phyloP scores from a whole-genome alignment of 1,284 basidiomycete species.

The Ustilago xerochloae region DNA sequence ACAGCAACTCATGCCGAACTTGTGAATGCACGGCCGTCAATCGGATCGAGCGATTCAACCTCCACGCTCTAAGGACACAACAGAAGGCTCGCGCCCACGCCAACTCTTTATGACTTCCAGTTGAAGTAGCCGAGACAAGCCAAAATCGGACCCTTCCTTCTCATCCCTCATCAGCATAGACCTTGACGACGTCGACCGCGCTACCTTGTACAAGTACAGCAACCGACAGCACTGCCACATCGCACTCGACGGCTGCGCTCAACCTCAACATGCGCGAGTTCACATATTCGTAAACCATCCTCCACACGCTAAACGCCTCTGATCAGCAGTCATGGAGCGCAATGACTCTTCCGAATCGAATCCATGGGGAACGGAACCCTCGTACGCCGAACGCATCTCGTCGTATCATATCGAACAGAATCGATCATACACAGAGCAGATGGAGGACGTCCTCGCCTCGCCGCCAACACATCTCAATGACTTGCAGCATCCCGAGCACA shows the following conservation, averaged over 20 bases:
- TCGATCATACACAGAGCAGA: conserved; percentile 19
- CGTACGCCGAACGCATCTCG: conserved; percentile 18
- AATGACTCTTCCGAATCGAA: conserved; percentile 30
- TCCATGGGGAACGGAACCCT: conserved; percentile 39
- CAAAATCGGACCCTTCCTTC: background rate
- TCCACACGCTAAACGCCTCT: background rate
- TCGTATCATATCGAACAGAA: conserved; percentile 21
- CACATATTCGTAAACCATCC: background rate
- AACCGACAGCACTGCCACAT: background rate
- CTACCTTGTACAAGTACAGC: background rate
- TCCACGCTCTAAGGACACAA: conserved; percentile 10
- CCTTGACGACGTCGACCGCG: no score
- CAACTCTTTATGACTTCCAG: no score
- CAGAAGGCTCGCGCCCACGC: no score
- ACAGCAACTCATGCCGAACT: background rate
- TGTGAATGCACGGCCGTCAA: background rate
- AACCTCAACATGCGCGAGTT: background rate
- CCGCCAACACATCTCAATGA: conserved; percentile 5
- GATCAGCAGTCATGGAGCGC: conserved; percentile 12
- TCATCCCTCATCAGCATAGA: background rate
- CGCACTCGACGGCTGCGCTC: background rate
- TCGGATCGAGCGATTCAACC: background rate
- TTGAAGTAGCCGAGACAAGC: conserved; percentile 13
- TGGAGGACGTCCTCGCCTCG: conserved; percentile 31
- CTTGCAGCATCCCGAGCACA: background rate